phyloP scores from a whole-genome alignment of 2,329 filamentous ascomycete genomes.

The Colletotrichum abscissum region DNA sequence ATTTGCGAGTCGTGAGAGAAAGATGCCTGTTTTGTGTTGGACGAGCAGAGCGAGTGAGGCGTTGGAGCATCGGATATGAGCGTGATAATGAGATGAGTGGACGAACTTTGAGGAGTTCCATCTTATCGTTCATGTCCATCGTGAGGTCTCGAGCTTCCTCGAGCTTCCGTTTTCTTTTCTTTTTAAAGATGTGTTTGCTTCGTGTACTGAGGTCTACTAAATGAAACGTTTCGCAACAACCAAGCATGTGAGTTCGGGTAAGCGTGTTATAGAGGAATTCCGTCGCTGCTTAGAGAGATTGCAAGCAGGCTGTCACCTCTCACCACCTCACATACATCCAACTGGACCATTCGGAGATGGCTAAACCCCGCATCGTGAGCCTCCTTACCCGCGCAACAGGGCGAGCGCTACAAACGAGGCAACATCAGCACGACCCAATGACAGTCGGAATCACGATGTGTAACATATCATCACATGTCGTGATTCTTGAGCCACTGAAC shows the following conservation, averaged over 20 bases:
- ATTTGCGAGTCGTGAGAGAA: neutral
- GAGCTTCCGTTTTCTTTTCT: neutral
- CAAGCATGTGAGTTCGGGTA: too few relatives aligned
- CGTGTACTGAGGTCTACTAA: neutral
- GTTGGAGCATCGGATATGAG: neutral
- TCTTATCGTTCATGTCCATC: neutral
- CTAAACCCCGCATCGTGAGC: neutral
- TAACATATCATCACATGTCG: neutral
- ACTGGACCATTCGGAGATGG: neutral
- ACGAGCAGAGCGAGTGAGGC: neutral
- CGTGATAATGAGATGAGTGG: neutral
- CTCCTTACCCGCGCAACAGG: neutral
- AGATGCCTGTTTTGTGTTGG: neutral
- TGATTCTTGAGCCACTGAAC: neutral
- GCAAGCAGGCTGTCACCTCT: neutral
- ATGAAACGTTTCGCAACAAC: too few relatives aligned
- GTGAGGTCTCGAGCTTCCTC: neutral
- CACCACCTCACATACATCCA: neutral
- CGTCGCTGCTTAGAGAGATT: neutral
- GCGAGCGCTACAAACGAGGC: neutral
- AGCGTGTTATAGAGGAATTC: neutral
- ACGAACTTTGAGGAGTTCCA: neutral
- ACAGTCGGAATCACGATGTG: neutral
- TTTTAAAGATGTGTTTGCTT: neutral
- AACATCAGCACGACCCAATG: neutral